These are phyloP conservation scores for Ophiostoma australiae DNA, from an alignment of 2,329 filamentous ascomycete genomes.

Conservation along the genomic window DNA sequence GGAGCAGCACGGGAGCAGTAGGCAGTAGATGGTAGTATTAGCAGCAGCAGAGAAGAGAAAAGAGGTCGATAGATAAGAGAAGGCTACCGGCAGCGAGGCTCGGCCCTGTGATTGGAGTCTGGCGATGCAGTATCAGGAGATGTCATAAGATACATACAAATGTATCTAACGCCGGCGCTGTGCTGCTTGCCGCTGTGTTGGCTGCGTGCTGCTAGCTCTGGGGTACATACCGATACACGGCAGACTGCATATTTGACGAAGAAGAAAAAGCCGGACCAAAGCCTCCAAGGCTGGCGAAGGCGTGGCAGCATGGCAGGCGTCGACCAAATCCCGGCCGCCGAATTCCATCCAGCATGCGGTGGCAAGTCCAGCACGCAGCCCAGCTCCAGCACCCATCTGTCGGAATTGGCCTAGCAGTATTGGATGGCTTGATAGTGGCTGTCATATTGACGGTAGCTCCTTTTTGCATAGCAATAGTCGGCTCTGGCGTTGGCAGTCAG, in stretches of 20 bases:
- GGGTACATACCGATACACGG: no score
- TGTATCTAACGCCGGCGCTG: no score
- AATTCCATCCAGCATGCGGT: background rate
- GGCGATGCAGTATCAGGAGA: background rate
- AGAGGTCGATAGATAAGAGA: background rate
- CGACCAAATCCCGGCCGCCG: background rate
- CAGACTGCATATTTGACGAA: background rate
- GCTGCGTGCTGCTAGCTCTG: background rate
- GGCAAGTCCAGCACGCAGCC: background rate
- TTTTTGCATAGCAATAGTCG: background rate
- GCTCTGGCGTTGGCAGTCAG: background rate
- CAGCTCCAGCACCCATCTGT: background rate
- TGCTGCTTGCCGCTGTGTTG: background rate
- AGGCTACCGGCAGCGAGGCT: background rate
- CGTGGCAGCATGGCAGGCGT: background rate
- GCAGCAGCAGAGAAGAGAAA: background rate
- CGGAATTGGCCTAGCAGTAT: background rate
- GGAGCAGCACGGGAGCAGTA: background rate
- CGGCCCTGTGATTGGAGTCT: background rate
- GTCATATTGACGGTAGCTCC: background rate
- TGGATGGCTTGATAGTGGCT: conserved; percentile 2
- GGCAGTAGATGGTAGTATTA: background rate
- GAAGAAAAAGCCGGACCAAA: background rate
- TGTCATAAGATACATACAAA: no score
- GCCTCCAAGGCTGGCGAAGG: background rate